phyloP scores from a whole-genome alignment of 1,284 basidiomycete genomes.

The Apiotrichum brassicae region DNA sequence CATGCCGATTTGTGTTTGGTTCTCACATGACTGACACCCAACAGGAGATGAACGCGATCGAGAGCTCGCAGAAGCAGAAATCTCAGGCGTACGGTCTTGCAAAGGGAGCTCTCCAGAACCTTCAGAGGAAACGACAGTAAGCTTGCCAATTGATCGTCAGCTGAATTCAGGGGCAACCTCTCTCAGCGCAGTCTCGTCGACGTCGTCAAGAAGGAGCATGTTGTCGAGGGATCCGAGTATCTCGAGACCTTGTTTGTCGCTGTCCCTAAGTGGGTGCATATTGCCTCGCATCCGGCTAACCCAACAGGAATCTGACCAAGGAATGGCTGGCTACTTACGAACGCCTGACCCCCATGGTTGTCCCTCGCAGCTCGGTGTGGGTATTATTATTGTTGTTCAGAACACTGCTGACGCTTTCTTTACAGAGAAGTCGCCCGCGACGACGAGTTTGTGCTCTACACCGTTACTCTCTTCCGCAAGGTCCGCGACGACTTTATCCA shows the following conservation, averaged over 20 bases:
- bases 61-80: slow-evolving; percentile 83
- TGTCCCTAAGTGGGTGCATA: slow-evolving; percentile 68
- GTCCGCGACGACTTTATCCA: slow-evolving; percentile 88
- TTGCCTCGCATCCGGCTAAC: slow-evolving; percentile 1
- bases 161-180: slow-evolving; percentile 71
- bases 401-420: background rate
- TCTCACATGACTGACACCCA: background rate
- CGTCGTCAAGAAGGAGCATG: slow-evolving; percentile 73
- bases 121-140: slow-evolving; percentile 90
- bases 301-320: slow-evolving; percentile 65
- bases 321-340: slow-evolving; percentile 91
- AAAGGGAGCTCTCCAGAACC: slow-evolving; percentile 85
- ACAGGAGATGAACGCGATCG: slow-evolving; percentile 83
- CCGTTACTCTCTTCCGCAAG: slow-evolving; percentile 85
- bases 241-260: slow-evolving; percentile 89
- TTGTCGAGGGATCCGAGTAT: slow-evolving; percentile 77
- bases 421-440: slow-evolving; percentile 64
- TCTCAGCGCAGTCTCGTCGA: slow-evolving; percentile 81
- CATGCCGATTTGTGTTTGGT: too few species aligned
- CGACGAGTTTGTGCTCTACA: slow-evolving; percentile 81
- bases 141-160: slow-evolving; percentile 29
- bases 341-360: slow-evolving; percentile 79
- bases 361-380: slow-evolving; percentile 86
- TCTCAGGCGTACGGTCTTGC: slow-evolving; percentile 87
- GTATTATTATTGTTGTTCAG: slow-evolving; percentile 26